Evolutionary conservation across 768 basidiomycete genomes (phyloP).

Genomic region (Pisolithus sp.): DNA sequence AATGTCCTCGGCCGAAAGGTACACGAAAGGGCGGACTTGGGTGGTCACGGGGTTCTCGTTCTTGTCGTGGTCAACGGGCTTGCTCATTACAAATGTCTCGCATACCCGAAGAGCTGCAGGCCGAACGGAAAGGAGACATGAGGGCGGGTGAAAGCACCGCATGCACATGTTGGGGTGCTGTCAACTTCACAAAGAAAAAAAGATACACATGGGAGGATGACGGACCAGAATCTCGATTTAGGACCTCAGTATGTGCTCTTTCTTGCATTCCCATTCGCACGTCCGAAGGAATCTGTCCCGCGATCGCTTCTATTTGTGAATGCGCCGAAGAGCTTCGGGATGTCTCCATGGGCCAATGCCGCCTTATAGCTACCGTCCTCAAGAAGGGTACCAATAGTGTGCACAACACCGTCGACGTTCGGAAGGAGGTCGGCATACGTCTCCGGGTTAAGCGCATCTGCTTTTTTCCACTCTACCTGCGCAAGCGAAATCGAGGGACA

Average conservation of each 20-base stretch:
- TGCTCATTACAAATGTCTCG: conserved; percentile 59
- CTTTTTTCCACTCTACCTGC: conserved; percentile 85
- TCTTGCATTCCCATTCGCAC: conserved; percentile 20
- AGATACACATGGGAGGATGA: conserved; percentile 10
- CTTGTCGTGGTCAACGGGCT: conserved; percentile 15
- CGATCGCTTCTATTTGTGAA: conserved; percentile 34
- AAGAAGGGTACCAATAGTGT: conserved; percentile 87
- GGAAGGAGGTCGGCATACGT: conserved; percentile 67
- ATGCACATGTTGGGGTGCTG: conserved; percentile 2
- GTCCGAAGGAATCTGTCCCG: conserved; percentile 52
- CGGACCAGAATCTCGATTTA: conserved; percentile 91
- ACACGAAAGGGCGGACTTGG: conserved; percentile 69
- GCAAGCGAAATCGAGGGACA: not conserved
- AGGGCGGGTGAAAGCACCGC: conserved; percentile 2
- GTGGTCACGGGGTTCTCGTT: conserved; percentile 14
- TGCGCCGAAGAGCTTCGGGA: conserved; percentile 44
- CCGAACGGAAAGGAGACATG: conserved; percentile 8
- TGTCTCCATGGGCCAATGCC: conserved; percentile 53
- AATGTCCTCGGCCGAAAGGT: conserved; percentile 85
- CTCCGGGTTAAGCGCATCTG: conserved; percentile 72
- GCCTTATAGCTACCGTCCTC: conserved; percentile 79
- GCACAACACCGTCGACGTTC: conserved; percentile 72
- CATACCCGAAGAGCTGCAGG: conserved; percentile 64
- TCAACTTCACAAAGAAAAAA: not conserved
- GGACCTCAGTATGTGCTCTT: conserved; percentile 59